Conservation (phyloP, 768 basidiomycete genomes). For the Amanita polypyramis region DNA sequence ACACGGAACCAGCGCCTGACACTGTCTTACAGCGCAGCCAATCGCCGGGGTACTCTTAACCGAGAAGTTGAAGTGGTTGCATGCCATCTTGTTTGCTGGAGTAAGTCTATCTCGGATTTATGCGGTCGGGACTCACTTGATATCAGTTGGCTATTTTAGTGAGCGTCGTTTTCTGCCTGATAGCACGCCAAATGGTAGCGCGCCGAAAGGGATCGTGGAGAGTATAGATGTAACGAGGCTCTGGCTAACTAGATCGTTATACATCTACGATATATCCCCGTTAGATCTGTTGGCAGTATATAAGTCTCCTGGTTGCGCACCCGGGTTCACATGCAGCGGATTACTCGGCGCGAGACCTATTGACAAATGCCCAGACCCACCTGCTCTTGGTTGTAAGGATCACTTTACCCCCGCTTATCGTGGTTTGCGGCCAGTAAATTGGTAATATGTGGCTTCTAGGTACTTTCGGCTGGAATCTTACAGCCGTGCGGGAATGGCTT, state of each 20-base stretch:
- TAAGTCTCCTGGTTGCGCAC: no score
- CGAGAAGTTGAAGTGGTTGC: slow-evolving; percentile 30
- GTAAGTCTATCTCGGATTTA: neutral
- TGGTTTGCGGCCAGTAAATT: no score
- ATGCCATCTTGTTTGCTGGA: slow-evolving; percentile 8
- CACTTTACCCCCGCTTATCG: no score
- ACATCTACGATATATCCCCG: no score
- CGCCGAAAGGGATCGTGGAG: neutral
- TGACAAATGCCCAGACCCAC: no score
- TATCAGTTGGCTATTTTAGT: neutral
- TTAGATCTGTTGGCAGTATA: no score
- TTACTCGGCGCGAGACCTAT: no score
- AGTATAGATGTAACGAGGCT: neutral
- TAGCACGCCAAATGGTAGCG: neutral
- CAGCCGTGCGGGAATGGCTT: no score
- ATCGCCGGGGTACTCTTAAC: slow-evolving; percentile 43
- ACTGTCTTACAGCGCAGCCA: slow-evolving; percentile 25
- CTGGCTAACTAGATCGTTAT: neutral
- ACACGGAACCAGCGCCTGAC: neutral
- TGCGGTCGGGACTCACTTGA: neutral
- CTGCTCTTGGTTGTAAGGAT: neutral
- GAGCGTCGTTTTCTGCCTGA: neutral
- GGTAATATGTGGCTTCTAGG: no score
- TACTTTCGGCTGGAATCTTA: no score
- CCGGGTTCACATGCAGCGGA: no score